These are phyloP conservation scores for Tylopilus balloui DNA, from an alignment of 768 basidiomycete genomes.

Conservation along the genomic window DNA sequence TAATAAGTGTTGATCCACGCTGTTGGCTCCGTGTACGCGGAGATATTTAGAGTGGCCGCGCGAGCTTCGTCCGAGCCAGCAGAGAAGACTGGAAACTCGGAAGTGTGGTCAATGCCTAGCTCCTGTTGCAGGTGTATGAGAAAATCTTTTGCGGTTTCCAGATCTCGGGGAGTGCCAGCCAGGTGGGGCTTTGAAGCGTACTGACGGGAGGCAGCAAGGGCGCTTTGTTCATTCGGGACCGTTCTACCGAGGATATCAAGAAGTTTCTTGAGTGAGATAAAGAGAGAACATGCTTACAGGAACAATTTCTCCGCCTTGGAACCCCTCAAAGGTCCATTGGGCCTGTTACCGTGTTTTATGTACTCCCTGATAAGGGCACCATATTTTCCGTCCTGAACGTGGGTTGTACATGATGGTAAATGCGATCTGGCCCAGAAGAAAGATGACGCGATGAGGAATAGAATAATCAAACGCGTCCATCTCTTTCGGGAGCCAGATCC, in stretches of 20 bases:
- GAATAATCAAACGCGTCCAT: conserved; percentile 11
- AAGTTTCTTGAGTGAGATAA: not conserved
- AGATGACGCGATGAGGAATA: conserved; percentile 5
- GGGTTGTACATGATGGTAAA: not conserved
- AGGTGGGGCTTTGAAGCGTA: conserved; percentile 55
- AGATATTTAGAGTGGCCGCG: conserved; percentile 47
- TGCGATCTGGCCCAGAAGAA: conserved; percentile 16
- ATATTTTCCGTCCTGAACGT: conserved; percentile 12
- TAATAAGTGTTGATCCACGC: conserved; percentile 74
- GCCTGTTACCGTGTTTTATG: conserved; percentile 13
- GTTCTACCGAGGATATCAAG: conserved; percentile 32
- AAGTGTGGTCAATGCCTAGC: conserved; percentile 36
- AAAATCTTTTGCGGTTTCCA: conserved; percentile 53
- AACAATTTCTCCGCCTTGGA: conserved; percentile 42
- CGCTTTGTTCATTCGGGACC: conserved; percentile 48
- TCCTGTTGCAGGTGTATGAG: conserved; percentile 49
- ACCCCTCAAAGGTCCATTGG: conserved; percentile 25
- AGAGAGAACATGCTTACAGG: conserved; percentile 32
- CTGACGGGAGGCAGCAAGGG: conserved; percentile 46
- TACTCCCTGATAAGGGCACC: conserved; percentile 15
- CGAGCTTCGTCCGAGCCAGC: conserved; percentile 55
- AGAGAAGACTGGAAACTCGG: conserved; percentile 43
- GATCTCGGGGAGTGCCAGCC: conserved; percentile 55
- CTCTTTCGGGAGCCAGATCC: conserved; percentile 6
- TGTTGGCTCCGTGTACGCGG: conserved; percentile 35